phyloP scores from a whole-genome alignment of 148 eudicot genomes.

The Gaultheria prostrata region DNA sequence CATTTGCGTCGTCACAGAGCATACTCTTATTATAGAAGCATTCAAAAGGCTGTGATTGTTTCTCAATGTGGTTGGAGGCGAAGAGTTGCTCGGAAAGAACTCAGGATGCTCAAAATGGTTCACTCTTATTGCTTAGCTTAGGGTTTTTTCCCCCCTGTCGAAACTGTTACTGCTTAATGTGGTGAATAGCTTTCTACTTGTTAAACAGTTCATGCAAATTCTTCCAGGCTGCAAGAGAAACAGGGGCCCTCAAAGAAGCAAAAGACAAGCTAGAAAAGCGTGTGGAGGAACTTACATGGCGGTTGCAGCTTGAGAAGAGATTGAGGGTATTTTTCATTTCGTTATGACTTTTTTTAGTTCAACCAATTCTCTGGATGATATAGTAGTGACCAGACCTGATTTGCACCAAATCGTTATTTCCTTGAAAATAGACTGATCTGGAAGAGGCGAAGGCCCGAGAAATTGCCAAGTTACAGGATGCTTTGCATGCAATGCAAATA shows the following conservation, averaged over 20 bases:
- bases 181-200: constrained; percentile 2
- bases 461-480: constrained; percentile 71
- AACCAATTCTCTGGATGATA: neutral
- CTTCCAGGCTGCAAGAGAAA: constrained; percentile 93
- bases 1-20: constrained; percentile 62
- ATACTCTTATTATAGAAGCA: constrained; percentile 65
- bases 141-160: constrained; percentile 1
- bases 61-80: constrained; percentile 96
- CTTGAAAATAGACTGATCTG: constrained; percentile 62
- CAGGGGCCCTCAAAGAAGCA: constrained; percentile 96
- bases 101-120: constrained; percentile 92
- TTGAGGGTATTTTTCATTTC: constrained; percentile 51
- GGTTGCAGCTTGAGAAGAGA: constrained; percentile 93
- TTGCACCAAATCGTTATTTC: neutral
- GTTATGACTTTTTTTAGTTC: neutral
- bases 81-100: constrained; percentile 84
- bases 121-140: constrained; percentile 19
- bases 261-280: constrained; percentile 96
- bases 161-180: constrained; percentile 10
- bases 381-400: neutral
- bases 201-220: constrained; percentile 23
- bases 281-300: constrained; percentile 98
- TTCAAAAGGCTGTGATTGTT: constrained; percentile 71
- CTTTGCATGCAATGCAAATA: constrained; percentile 61
- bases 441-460: constrained; percentile 94